These are phyloP conservation scores for Tubosaeta sp. DNA, from an alignment of 768 basidiomycete species.

Conservation along the genomic window DNA sequence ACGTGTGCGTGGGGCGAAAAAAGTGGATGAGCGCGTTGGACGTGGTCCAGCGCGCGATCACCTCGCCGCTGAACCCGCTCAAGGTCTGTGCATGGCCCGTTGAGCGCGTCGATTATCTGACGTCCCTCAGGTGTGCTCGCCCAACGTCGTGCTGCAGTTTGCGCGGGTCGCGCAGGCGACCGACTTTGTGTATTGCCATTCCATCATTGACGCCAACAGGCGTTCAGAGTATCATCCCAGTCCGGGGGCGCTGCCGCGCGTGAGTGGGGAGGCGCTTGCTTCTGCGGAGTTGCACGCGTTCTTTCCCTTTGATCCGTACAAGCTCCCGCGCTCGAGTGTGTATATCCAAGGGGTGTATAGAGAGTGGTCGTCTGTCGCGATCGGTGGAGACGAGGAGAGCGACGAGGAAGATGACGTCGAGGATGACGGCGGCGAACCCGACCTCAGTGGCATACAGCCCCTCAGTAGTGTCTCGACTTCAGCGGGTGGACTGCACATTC, in stretches of 20 bases:
- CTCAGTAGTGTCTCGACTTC: neutral
- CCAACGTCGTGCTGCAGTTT: slow-evolving; percentile 89
- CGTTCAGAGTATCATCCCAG: slow-evolving; percentile 51
- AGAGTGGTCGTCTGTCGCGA: slow-evolving; percentile 83
- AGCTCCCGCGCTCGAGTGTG: slow-evolving; percentile 68
- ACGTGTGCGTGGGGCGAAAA: slow-evolving; percentile 44
- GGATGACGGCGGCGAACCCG: slow-evolving; percentile 21
- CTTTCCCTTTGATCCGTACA: slow-evolving; percentile 98
- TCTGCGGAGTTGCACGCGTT: slow-evolving; percentile 83
- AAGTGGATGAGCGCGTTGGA: slow-evolving; percentile 86
- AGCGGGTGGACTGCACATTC: slow-evolving; percentile 22
- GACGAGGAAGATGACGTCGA: slow-evolving; percentile 60
- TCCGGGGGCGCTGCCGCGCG: slow-evolving; percentile 19
- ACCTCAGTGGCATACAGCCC: neutral
- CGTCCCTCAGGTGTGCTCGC: slow-evolving; percentile 70
- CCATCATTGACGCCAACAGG: slow-evolving; percentile 85
- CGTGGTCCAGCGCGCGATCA: slow-evolving; percentile 74
- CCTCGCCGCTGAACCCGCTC: slow-evolving; percentile 83
- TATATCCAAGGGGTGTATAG: slow-evolving; percentile 85
- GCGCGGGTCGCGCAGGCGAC: slow-evolving; percentile 89
- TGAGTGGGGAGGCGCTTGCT: slow-evolving; percentile 33
- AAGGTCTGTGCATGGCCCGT: slow-evolving; percentile 34
- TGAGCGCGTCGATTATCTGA: neutral
- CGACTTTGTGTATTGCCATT: slow-evolving; percentile 91
- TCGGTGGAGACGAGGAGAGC: slow-evolving; percentile 63